A percentile compares a stretch with the other conserved stretches of the same genome.
Evolutionary conservation across 2,329 filamentous ascomycete species (phyloP).

Genomic region (Calonectria hongkongensis): DNA sequence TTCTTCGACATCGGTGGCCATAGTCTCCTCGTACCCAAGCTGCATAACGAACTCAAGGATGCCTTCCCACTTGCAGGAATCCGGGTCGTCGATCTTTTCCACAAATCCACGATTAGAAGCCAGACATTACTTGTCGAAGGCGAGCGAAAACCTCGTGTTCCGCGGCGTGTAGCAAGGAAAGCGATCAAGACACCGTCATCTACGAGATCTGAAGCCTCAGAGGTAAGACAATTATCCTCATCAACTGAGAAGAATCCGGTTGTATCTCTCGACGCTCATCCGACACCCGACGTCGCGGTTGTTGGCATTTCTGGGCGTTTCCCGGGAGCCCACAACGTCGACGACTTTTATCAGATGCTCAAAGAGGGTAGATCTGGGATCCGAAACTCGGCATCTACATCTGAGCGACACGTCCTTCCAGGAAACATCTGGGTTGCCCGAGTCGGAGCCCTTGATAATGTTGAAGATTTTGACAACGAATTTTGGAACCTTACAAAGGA

Average conservation of each 20-base stretch:
- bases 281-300: neutral
- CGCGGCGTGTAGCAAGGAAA: neutral
- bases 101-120: conserved; percentile 13
- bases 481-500: neutral
- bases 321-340: neutral
- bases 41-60: neutral
- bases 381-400: neutral
- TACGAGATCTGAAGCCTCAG: neutral
- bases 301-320: neutral
- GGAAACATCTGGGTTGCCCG: conserved; percentile 1
- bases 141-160: neutral
- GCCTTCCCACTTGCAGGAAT: neutral
- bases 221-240: neutral
- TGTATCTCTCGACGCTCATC: neutral
- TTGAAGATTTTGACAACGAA: neutral
- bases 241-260: neutral
- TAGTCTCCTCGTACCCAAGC: neutral
- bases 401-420: neutral
- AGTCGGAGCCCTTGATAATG: neutral
- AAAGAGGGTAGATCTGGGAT: neutral
- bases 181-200: neutral
- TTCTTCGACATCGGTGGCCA: conserved; percentile 7
- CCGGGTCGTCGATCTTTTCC: neutral
- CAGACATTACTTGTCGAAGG: neutral
- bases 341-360: neutral